Conservation (phyloP, 495 filamentous ascomycete species). For the Aspergillus indologenus region DNA sequence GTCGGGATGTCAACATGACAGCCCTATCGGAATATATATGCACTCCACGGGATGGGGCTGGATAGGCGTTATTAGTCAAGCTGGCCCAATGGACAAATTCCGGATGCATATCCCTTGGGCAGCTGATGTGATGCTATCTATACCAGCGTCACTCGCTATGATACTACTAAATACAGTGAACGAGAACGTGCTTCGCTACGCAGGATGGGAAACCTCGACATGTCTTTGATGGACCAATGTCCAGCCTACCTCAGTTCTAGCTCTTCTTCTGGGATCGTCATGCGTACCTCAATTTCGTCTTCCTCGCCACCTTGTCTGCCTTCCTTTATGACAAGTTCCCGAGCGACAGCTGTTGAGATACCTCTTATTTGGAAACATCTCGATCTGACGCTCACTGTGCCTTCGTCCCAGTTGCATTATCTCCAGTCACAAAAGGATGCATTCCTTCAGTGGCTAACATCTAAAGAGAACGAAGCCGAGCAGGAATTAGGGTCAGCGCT, state of each 20-base stretch:
- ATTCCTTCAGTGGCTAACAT: conserved; percentile 9
- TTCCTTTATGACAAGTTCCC: neutral
- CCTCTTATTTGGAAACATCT: neutral
- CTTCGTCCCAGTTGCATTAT: neutral
- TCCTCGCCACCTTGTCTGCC: conserved; percentile 4
- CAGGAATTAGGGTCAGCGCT: neutral
- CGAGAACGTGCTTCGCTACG: neutral
- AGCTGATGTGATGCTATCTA: neutral
- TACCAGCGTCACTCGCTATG: neutral
- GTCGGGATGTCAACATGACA: neutral
- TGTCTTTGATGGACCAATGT: neutral
- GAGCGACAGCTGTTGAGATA: neutral
- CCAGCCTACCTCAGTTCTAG: neutral
- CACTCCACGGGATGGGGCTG: neutral
- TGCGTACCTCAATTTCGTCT: conserved; percentile 5
- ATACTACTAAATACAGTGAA: neutral
- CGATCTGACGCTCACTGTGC: conserved; percentile 2
- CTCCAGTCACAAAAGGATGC: conserved; percentile 13
- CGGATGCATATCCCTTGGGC: neutral
- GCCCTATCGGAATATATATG: neutral
- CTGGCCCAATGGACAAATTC: neutral
- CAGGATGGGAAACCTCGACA: neutral
- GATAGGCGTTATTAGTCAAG: neutral
- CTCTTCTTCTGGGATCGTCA: neutral
- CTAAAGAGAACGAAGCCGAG: neutral